Evolutionary conservation across 176 grass and related monocot genomes (phyloP), one percentile per base, ranked within the genome.

Genomic region (Leersia perrieri): DNA sequence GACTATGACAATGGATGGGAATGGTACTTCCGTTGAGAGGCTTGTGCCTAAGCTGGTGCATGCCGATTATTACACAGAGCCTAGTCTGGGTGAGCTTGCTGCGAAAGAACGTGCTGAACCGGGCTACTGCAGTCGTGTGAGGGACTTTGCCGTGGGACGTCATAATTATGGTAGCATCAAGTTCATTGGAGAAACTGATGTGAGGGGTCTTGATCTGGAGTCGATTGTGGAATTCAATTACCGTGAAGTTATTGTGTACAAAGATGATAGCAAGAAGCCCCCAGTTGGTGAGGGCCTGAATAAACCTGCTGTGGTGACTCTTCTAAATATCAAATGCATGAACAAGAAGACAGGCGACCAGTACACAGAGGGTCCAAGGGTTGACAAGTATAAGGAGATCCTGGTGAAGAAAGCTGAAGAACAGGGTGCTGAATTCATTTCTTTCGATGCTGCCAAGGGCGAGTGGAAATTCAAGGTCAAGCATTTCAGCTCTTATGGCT

Each of bases 381-480:
- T 92, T n/a, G 89, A 90, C 22, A 89, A 71, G 75, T 98, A 91
- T 78, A 91, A 86, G 63, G 88, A 92, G 64, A 91, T 89, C 83
- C 82, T 98, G 70, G 72, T 75, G 60, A 81, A 63, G 77, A 98
- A 92, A 71, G 75, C 86, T 1, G 55, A 87, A 73, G 77, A 98
- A 70, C 92, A 98, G 84, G 95, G 88, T 0, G 92, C 92, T 1
- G 77, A 98, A 47, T 94, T 98, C 35, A 26, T 94, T 16, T 91
- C 95, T 2, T 94, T 89, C 8, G 83, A 90, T 2, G 58, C 86
- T 9, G 76, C 18, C 71, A 88, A 89, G 82, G 95, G 88, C 1
- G 95, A 91, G 86, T 98, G 95, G 95, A 94, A 94, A 49, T 98
- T 94, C 88, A 94, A 85, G 81, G 95, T 98, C 45, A 76, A 92